Evolutionary conservation across 106 monocot genomes (phyloP).

Genomic region (Platanthera guangdongensis): DNA sequence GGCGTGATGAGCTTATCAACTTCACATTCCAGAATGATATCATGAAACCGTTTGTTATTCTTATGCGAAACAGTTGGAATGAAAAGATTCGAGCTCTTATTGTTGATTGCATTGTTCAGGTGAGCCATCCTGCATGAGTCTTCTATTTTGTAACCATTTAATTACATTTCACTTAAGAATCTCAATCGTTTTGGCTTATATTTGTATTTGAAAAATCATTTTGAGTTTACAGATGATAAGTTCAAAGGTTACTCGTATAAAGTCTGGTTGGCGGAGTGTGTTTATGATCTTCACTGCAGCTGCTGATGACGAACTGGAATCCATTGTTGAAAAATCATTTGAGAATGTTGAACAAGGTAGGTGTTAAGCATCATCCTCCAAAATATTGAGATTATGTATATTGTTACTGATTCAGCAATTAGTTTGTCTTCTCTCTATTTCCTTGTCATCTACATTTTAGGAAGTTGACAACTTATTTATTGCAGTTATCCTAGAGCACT

Average conservation of each 20-base stretch:
- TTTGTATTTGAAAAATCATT: constrained; percentile 1
- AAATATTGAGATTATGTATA: not conserved
- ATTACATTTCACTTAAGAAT: not conserved
- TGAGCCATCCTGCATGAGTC: constrained; percentile 9
- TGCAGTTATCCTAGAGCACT: constrained; percentile 97
- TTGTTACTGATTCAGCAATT: not conserved
- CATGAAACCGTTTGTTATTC: constrained; percentile 94
- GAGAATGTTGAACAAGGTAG: constrained; percentile 97
- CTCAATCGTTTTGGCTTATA: not conserved
- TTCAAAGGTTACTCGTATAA: constrained; percentile 90
- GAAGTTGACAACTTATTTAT: constrained; percentile 12
- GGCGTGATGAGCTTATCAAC: constrained; percentile 84
- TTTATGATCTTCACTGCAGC: constrained; percentile 99
- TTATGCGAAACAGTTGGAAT: constrained; percentile 86
- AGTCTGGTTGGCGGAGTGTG: constrained; percentile 97
- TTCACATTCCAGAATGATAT: constrained; percentile 99
- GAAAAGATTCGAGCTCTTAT: constrained; percentile 77
- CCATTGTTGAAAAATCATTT: constrained; percentile 91
- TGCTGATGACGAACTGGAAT: constrained; percentile 78
- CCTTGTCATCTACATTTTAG: not conserved
- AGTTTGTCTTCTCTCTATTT: not conserved
- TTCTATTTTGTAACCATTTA: not conserved
- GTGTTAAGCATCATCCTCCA: not conserved
- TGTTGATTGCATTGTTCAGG: constrained; percentile 99
- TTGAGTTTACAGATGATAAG: constrained; percentile 67